Evolutionary conservation across 2,329 filamentous ascomycete genomes (phyloP).

Genomic region (Peltaster fructicola): DNA sequence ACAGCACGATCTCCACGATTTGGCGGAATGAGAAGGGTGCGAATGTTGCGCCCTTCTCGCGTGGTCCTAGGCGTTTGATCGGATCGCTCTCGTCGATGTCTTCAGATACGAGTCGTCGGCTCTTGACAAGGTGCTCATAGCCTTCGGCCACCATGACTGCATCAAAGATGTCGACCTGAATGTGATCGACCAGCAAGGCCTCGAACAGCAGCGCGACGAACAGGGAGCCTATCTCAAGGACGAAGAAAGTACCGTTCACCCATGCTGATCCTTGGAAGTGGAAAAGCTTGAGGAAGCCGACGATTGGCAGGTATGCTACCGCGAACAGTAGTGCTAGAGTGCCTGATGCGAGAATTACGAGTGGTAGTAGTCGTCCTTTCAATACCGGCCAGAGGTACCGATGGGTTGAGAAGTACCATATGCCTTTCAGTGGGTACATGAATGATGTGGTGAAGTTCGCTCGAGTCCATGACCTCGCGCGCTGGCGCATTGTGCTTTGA

Average conservation of each 20-base stretch:
- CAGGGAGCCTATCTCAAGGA: conserved; percentile 49
- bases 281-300: conserved; percentile 75
- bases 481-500: no score
- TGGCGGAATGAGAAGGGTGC: conserved; percentile 83
- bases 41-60: conserved; percentile 59
- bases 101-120: conserved; percentile 41
- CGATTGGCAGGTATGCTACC: conserved; percentile 77
- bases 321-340: conserved; percentile 76
- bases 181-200: conserved; percentile 46
- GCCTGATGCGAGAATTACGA: conserved; percentile 63
- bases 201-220: conserved; percentile 41
- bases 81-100: conserved; percentile 56
- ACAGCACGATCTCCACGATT: conserved; percentile 60
- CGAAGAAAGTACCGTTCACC: conserved; percentile 72
- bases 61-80: conserved; percentile 66
- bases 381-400: conserved; percentile 73
- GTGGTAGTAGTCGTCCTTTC: conserved; percentile 56
- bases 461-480: no score
- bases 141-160: conserved; percentile 59
- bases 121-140: conserved; percentile 47
- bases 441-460: conserved; percentile 19
- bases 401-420: conserved; percentile 64
- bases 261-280: conserved; percentile 67
- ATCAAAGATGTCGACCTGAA: conserved; percentile 67
- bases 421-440: conserved; percentile 34